Evolutionary conservation across 1,139 yeast genomes (phyloP).

Genomic region (Yamadazyma pseudoaaseri): DNA sequence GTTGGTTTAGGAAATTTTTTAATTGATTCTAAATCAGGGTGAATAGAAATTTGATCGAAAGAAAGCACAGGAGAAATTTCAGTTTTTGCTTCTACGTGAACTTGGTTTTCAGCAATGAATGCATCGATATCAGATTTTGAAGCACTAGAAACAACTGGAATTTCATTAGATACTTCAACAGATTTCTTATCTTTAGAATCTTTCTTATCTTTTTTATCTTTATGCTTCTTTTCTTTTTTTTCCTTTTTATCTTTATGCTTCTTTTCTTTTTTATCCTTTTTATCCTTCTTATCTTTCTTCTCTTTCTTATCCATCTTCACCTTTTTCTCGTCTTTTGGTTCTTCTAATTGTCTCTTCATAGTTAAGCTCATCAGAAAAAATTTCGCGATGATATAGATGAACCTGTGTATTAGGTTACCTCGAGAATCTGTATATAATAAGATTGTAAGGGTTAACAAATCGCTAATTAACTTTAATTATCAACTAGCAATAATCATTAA

Average conservation of each 20-base stretch:
- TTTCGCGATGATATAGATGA: background rate
- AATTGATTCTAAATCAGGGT: constrained; percentile 55
- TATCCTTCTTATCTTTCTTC: constrained; percentile 26
- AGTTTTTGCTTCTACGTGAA: constrained; percentile 67
- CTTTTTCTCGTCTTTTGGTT: constrained; percentile 23
- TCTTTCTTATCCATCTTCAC: constrained; percentile 19
- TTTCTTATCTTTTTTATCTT: constrained; percentile 22
- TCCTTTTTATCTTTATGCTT: constrained; percentile 46
- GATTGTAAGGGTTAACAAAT: too few species aligned
- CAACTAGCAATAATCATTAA: too few species aligned
- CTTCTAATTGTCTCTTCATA: constrained; percentile 22
- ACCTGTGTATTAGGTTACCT: too few species aligned
- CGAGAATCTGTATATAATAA: too few species aligned
- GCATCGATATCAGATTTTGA: constrained; percentile 53
- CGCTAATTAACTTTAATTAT: too few species aligned
- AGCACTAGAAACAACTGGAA: constrained; percentile 23
- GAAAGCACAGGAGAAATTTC: constrained; percentile 67
- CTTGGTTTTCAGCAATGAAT: constrained; percentile 71
- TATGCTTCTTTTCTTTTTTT: constrained; percentile 37
- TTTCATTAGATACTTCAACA: background rate
- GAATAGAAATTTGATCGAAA: constrained; percentile 60
- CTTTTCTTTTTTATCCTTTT: constrained; percentile 38
- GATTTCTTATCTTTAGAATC: constrained; percentile 12
- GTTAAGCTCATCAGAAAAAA: constrained; percentile 8
- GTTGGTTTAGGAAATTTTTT: constrained; percentile 84